Evolutionary conservation across 257 asterid species (phyloP), one percentile per base, ranked within the genome.

Genomic region (Scutellaria minor): DNA sequence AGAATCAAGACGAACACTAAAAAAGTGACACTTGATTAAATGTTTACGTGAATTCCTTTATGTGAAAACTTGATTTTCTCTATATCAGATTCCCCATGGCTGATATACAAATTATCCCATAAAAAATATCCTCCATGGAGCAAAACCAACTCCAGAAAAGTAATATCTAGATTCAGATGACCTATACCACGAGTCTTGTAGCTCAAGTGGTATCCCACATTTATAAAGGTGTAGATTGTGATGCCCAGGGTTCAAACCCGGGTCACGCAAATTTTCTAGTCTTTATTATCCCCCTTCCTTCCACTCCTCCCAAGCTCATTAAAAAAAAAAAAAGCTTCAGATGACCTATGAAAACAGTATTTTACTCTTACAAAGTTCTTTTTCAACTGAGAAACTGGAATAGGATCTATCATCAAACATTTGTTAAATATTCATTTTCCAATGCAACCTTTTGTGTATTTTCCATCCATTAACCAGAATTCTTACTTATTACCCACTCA

Each of bases 1-100:
- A 62, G 58, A 73, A 42, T 73, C 64, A 64, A 41, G 24, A 51
- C 64, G 20, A 39, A 37, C 64, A 63, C 51, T 53, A 42, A 41
- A 11, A 46, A 72, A 20, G 39, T 48, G 27, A 70, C 42, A 54
- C 69, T 52, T 76, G 37, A 31, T 27, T 31, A 31, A 4, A 31
- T 31, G 5, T 31, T 31, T 31, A 31, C 4, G 5, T n/a, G n/a
- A 11, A 41, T 65, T 11, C 11, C 44, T 69, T 24, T 42, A 51
- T 6, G 60, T 71, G 47, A 39, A 9, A 40, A 14, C 64, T 68
- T 53, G 42, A 5, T 68, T 20, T 68, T 64, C 54, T 53, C 53
- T 12, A 18, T 53, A 52, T 40, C 15, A 68, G 63, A 71, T 71
- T 44, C 9, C 59, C 39, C 27, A 46, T 12, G 27, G 13, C 37